Base-by-base conservation (phyloP, 1,284 basidiomycete genomes). In the Pseudozyma tsukubaensis region DNA sequence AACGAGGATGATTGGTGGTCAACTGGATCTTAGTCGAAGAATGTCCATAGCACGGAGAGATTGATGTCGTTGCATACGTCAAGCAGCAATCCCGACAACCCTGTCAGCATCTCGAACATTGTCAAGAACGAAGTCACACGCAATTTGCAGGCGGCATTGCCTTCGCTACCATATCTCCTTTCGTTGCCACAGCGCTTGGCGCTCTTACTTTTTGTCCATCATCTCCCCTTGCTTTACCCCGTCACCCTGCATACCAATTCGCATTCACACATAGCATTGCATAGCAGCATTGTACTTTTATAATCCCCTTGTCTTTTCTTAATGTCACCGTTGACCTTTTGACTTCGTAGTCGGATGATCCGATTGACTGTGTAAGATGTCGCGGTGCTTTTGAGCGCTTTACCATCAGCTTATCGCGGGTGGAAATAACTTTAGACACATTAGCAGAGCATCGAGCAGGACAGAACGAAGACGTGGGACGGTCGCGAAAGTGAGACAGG, bases 1-100 rank as follows among this genome's bases (percentile, higher is more conserved):
- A 59, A 69, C 40, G 72, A 74, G 47, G 72, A 74, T 11, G 66
- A 66, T 3, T 74, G 72, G 72, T 74, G 72, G 72, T 45, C 42
- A 7, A 29, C 11, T 24, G 18, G 29, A 40, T 37, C 18, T 8
- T 18, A 12, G 6, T 3, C 14, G 18, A 45, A 42, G 19, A 29
- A 29, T 40, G 40, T n/a, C 11, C 3, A 13, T n/a, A 39, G 37
- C 37, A 39, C 8, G 16, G 3, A 39, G 3, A 12, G 8, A 9
- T 12, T 8, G 4, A n/a, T 35, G 24, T 29, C 24, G 24, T 29
- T 29, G 24, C 24, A 29, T 3, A 29, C 6, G 24, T 29, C 24
- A 29, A 29, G 24, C 24, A 6, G 24, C 24, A 6, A 29, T 29
- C 6, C 24, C 24, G 24, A 6, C 24, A 29, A 29, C 24, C 24